phyloP scores from a whole-genome alignment of 2,329 filamentous ascomycete species.

The Aspergillus persii region DNA sequence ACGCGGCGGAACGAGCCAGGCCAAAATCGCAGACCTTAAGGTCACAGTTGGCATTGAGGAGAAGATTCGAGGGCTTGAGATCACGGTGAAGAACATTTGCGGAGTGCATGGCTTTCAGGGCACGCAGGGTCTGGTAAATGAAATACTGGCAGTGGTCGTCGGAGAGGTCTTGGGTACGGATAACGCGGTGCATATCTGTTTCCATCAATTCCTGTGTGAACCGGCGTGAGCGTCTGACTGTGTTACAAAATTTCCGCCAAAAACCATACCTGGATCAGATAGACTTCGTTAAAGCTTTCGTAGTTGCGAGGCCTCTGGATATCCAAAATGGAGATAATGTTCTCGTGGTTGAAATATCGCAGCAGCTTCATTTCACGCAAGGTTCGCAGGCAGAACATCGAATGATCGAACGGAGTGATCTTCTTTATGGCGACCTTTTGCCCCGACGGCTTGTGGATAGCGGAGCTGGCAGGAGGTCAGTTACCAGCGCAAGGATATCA shows the following conservation, averaged over 20 bases:
- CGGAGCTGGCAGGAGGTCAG: slow-evolving; percentile 63
- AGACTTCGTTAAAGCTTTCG: slow-evolving; percentile 95
- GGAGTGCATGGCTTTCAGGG: slow-evolving; percentile 98
- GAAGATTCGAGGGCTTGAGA: slow-evolving; percentile 93
- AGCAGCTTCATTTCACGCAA: slow-evolving; percentile 98
- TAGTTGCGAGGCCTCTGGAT: slow-evolving; percentile 98
- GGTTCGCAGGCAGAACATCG: slow-evolving; percentile 96
- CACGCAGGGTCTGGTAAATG: slow-evolving; percentile 98
- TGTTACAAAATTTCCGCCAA: not conserved
- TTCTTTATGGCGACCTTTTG: slow-evolving; percentile 99
- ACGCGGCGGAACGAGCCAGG: slow-evolving; percentile 89
- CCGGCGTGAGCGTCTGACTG: not conserved
- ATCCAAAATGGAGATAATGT: slow-evolving; percentile 98
- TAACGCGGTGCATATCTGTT: slow-evolving; percentile 99
- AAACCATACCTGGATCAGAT: slow-evolving; percentile 82
- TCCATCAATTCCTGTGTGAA: slow-evolving; percentile 85
- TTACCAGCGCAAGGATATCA: slow-evolving; percentile 1
- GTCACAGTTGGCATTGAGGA: slow-evolving; percentile 98
- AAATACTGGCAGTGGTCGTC: slow-evolving; percentile 99
- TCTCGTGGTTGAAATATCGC: slow-evolving; percentile 99
- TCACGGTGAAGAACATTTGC: slow-evolving; percentile 97
- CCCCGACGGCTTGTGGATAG: slow-evolving; percentile 93
- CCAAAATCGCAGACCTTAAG: slow-evolving; percentile 99
- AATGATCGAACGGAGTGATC: slow-evolving; percentile 98
- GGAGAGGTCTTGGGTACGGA: slow-evolving; percentile 95